Base-by-base conservation (phyloP, 2,329 filamentous ascomycete genomes). In the Cladorrhinum sp. region DNA sequence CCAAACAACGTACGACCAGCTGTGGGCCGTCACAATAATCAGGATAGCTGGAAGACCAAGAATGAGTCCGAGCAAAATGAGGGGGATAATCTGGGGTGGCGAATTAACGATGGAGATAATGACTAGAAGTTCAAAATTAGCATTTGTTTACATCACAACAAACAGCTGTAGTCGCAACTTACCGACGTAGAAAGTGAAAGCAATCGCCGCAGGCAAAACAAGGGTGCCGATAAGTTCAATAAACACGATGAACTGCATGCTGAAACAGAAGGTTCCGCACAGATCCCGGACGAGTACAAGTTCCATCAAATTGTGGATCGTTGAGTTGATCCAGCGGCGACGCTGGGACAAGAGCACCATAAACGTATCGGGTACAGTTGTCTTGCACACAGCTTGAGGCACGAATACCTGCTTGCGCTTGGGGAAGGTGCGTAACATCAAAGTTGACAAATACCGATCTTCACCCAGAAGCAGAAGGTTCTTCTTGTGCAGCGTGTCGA, bases 361-460 rank as follows among this genome's bases (percentile, higher is more conserved):
- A 77, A 99, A 99, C 68, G 89, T 80, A 60, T 98, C 94, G 7
- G 95, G 95, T 2, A 98, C 95, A 3, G 92, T 95, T 6, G 95
- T 99, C 79, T 99, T 99, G 86, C 96, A 99, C 28, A 99, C 94
- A 16, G 95, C 96, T 73, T 99, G 95, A 2, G 96, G 96, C 51
- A 99, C 92, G 73, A 99, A 99, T 62, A 99, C 91, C 74, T 99
- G 95, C 77, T 99, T 99, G 60, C 95, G 89, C 82, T 99, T 99
- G 64, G 95, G 95, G 81, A 99, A 99, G 1, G 95, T 99, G 74
- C 94, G 92, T 67, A 99, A 83, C 96, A 99, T 99, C 64, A 99
- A 87, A 8, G 95, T 99, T 33, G 92, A 96, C 64, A 99, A 82
- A 74, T 96, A 97, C 68, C 93, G 91, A 84, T 97, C 93, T 78